These are phyloP conservation scores for Chlamydomonas applanata DNA, from an alignment of 139 green algal species.

Conservation along the genomic window DNA sequence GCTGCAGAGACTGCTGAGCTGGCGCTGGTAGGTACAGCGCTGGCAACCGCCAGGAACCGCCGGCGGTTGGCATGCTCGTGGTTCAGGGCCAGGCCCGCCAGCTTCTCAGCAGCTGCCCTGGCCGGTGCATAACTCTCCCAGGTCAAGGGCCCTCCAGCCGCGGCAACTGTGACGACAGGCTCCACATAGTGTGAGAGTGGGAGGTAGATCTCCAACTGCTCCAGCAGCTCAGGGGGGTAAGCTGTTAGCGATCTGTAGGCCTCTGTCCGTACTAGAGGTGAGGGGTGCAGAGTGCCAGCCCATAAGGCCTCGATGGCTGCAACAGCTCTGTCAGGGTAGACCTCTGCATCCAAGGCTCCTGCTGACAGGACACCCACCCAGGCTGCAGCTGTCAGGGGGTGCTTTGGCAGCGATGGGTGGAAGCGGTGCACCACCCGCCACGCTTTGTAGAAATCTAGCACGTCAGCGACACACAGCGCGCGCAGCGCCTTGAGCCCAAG, in stretches of 20 bases:
- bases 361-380: conserved; percentile 50
- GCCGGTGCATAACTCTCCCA: conserved; percentile 16
- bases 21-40: not conserved
- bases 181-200: conserved; percentile 4
- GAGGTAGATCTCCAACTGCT: conserved; percentile 29
- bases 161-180: not conserved
- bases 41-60: conserved; percentile 2
- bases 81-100: conserved; percentile 18
- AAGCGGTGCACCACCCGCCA: conserved; percentile 31
- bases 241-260: conserved; percentile 37
- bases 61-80: conserved; percentile 33
- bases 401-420: conserved; percentile 36
- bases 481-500: conserved; percentile 39
- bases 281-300: conserved; percentile 23
- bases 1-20: not conserved
- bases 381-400: conserved; percentile 23
- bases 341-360: conserved; percentile 39
- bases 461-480: conserved; percentile 45
- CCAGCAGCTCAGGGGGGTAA: conserved; percentile 33
- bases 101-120: not conserved
- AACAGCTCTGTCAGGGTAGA: conserved; percentile 22
- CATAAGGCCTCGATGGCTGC: conserved; percentile 34
- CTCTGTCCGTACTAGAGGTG: conserved; percentile 33
- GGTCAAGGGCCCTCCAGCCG: not conserved
- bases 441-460: conserved; percentile 63